Base-by-base conservation (phyloP, 2,329 filamentous ascomycete species). In the Rhinocladiella mackenziei region DNA sequence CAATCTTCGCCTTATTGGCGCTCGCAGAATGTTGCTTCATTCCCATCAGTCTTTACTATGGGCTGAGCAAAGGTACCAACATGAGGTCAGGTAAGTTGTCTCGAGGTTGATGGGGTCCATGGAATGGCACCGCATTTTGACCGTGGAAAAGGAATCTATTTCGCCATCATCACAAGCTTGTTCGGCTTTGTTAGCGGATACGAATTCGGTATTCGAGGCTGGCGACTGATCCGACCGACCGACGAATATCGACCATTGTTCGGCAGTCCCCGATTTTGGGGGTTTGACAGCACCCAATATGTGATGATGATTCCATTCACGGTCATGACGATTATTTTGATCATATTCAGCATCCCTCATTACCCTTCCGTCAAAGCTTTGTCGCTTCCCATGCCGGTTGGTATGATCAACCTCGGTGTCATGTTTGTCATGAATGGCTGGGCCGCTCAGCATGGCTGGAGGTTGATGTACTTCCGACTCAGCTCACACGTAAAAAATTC, bases 401-500 rank as follows among this genome's bases (percentile, higher is more conserved):
- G 68, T 9, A 44, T 54, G 40, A 52, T 51, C 9, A 45, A 39
- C 8, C 14, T 39, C 15, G 51, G 48, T 9, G 17, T 34, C 2
- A 46, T 44, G 11, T 40, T 51, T 11, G 30, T 47, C 15, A 26
- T 35, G 23, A 52, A 39, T 15, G 48, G 51, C 18, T 33, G 43
- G 34, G 51, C 48, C 3, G 41, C 36, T 8, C 44, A 48, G 11
- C 42, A 33, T 15, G 20, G 38, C 13, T 51, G 51, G 48, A 47
- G 40, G 23, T 28, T 51, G 39, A 46, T 34, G 30, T 31, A 45
- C 20, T 81, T 78, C 56, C 73, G 77, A 33, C 77, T 84, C 48
- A 81, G 77, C 42, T 83, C 80, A 1, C 76, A 78, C 0, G 71
- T 72, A 1, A 80, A 78, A 56, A 79, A 79, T 14, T 70, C 70